Evolutionary conservation across 345 rosid species (phyloP).

Genomic region (Lagerstroemia speciosa): DNA sequence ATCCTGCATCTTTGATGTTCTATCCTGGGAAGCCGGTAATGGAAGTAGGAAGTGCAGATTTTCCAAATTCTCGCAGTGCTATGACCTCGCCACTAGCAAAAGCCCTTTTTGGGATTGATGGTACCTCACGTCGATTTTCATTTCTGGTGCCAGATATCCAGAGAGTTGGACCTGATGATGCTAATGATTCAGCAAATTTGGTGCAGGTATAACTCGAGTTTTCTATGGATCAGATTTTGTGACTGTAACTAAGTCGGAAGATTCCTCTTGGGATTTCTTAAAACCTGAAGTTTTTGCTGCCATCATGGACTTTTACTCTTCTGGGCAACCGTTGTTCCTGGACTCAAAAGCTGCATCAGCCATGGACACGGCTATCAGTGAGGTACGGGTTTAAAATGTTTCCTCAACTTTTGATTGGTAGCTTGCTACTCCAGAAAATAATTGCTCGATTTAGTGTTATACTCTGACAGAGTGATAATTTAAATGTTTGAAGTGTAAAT

Average conservation of each 20-base stretch:
- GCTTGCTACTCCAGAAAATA: background rate
- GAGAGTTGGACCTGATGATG: background rate
- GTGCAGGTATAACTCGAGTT: conserved; percentile 68
- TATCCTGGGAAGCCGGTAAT: conserved; percentile 84
- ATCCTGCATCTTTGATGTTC: conserved; percentile 94
- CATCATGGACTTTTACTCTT: conserved; percentile 90
- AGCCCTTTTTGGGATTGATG: conserved; percentile 68
- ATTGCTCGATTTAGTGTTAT: background rate
- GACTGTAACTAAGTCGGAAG: conserved; percentile 85
- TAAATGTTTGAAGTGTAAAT: background rate
- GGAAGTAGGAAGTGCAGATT: conserved; percentile 89
- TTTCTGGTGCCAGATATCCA: background rate
- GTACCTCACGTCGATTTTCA: conserved; percentile 21
- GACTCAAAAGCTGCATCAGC: conserved; percentile 65
- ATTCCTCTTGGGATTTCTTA: conserved; percentile 70
- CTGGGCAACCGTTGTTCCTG: conserved; percentile 75
- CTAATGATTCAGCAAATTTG: conserved; percentile 1
- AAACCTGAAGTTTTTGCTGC: conserved; percentile 91
- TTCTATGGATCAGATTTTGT: conserved; percentile 90
- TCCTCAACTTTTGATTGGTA: background rate
- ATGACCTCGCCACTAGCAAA: conserved; percentile 71
- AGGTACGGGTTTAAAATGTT: conserved; percentile 27
- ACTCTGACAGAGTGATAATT: background rate
- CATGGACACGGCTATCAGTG: conserved; percentile 78
- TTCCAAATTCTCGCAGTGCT: conserved; percentile 75